Evolutionary conservation across 1,139 yeast genomes (phyloP).

Genomic region (Cylindricascospora bacillispora): DNA sequence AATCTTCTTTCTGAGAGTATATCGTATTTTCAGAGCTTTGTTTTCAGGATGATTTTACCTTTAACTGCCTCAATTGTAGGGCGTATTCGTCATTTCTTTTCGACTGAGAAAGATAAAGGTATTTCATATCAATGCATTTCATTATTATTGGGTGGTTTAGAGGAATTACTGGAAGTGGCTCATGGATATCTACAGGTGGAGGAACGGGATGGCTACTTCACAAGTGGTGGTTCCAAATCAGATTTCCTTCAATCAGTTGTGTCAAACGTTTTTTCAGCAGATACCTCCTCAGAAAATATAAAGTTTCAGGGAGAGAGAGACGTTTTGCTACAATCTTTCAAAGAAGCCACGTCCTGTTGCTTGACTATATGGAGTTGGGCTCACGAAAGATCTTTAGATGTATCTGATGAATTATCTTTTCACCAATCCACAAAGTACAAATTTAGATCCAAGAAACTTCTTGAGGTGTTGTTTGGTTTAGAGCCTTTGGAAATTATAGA

Average conservation of each 20-base stretch:
- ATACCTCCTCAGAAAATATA: slow-evolving; percentile 47
- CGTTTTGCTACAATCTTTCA: slow-evolving; percentile 50
- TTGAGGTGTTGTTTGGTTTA: slow-evolving; percentile 54
- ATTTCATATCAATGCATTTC: slow-evolving; percentile 29
- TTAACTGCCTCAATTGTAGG: slow-evolving; percentile 24
- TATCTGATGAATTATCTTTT: slow-evolving; percentile 36
- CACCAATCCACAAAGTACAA: slow-evolving; percentile 56
- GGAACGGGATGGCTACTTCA: slow-evolving; percentile 19
- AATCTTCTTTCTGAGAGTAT: slow-evolving; percentile 24
- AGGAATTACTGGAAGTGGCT: slow-evolving; percentile 47
- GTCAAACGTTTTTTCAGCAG: slow-evolving; percentile 79
- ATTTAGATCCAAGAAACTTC: slow-evolving; percentile 53
- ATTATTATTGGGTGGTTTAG: slow-evolving; percentile 50
- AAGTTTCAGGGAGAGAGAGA: slow-evolving; percentile 43
- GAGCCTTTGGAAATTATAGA: slow-evolving; percentile 71
- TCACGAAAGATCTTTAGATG: slow-evolving; percentile 28
- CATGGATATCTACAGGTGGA: slow-evolving; percentile 38
- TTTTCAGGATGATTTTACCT: slow-evolving; percentile 24
- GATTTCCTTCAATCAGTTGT: slow-evolving; percentile 26
- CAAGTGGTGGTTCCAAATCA: slow-evolving; percentile 12
- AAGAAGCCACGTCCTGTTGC: slow-evolving; percentile 42
- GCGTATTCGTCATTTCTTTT: slow-evolving; percentile 16
- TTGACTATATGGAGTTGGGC: slow-evolving; percentile 68
- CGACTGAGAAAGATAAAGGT: slow-evolving; percentile 14
- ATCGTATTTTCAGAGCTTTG: slow-evolving; percentile 19